A percentile compares a stretch with the other conserved stretches of the same genome.
Evolutionary conservation across 139 green algal genomes (phyloP).

Genomic region (Deuterostichococcus epilithicus): DNA sequence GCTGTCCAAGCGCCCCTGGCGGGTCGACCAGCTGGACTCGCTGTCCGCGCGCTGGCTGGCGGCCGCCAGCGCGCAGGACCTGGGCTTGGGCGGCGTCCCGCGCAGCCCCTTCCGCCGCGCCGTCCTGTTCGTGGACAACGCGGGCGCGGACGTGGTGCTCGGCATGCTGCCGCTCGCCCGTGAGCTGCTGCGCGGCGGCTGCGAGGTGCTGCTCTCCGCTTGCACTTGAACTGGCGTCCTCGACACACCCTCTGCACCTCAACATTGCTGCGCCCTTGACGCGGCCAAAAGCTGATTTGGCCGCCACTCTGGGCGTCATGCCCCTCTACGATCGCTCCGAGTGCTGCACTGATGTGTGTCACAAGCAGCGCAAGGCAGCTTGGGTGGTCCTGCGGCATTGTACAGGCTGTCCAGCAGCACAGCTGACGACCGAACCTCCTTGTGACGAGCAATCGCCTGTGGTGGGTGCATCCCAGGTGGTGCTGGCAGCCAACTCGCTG

Average conservation of each 20-base stretch:
- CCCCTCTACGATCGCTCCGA: no score
- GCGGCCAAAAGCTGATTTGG: no score
- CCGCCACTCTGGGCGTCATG: no score
- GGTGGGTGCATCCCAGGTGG: constrained; percentile 49
- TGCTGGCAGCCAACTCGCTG: constrained; percentile 89
- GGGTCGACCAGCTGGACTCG: constrained; percentile 80
- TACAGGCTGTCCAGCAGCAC: no score
- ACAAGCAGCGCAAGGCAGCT: no score
- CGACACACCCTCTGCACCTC: no score
- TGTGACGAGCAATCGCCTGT: no score
- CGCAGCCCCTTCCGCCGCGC: constrained; percentile 58
- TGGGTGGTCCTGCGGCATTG: no score
- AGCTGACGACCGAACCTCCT: no score
- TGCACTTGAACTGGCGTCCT: neutral
- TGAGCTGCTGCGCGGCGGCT: constrained; percentile 83
- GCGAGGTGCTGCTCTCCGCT: constrained; percentile 50
- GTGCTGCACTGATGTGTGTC: no score
- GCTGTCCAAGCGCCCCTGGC: constrained; percentile 82
- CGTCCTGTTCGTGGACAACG: constrained; percentile 98
- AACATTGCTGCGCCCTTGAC: no score
- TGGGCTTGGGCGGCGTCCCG: constrained; percentile 7
- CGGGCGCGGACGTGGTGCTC: constrained; percentile 91
- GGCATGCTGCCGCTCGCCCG: constrained; percentile 93
- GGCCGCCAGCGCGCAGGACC: neutral
- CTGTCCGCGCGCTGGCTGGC: constrained; percentile 16